Base-by-base conservation (phyloP, 1,284 basidiomycete genomes). In the Ustilago crameri region DNA sequence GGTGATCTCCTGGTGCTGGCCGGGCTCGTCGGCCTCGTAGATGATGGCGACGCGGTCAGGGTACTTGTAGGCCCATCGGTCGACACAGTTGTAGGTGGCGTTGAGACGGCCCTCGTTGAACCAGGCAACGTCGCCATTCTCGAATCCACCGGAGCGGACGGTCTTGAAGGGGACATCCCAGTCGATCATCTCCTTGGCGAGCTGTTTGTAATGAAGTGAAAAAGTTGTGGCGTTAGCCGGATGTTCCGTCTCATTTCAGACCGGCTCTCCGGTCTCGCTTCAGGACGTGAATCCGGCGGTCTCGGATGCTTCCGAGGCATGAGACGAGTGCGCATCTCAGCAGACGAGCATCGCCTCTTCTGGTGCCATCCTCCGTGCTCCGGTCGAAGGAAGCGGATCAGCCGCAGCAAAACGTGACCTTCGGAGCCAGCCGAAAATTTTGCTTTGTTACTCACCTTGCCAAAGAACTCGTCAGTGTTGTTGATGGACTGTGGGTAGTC, bases 11-110 rank as follows among this genome's bases (percentile, higher is more conserved):
- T 88, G 84, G 57, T 92, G 91, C 68, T 93, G 88, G 57, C 88
- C 89, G 1, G 94, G 92, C 85, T 98, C 95, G 80, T 98, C 96
- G 3, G 93, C 95, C 85, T 98, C 95, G 86, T 95, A 98, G 85
- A 98, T 95, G 86, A 98, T 96, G 46, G 95, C 95, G 23, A 90
- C 92, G 87, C 92, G 93, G 83, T 98, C 87, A 0, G 95, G 95
- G 81, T 93, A 86, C 84, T 90, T 89, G 86, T 91, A 93, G 35
- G 92, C 93, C 91, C 92, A 93, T 70, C 96, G 89, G 85, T 98
- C 96, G 60, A 98, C 92, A 82, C 93, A 96, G 86, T 98, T 98
- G 88, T 98, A 98, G 9, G 93, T 90, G 2, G 92, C 95, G 60
- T 86, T 86, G 68, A 86, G 76, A 54, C 79, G 78, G 12, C 85